A percentile compares a stretch with the other conserved stretches of the same genome.
phyloP scores from a whole-genome alignment of 2,329 filamentous ascomycete genomes.

The Neofusicoccum sp. region DNA sequence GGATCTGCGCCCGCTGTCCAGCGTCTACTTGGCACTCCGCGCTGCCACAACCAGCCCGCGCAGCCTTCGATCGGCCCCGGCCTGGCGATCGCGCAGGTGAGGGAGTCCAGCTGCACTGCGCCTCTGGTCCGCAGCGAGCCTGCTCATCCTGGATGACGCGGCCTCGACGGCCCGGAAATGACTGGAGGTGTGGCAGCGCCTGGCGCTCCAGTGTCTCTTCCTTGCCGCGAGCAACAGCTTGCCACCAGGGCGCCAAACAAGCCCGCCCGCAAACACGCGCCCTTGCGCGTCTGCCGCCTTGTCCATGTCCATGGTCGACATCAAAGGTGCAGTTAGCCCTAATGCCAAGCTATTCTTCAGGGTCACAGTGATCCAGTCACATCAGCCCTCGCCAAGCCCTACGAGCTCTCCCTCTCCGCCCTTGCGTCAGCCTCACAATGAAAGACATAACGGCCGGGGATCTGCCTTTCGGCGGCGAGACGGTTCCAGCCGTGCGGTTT shows the following conservation, averaged over 20 bases:
- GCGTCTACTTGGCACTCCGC: slow-evolving; percentile 9
- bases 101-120: slow-evolving; percentile 5
- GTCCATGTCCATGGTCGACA: not conserved
- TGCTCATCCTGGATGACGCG: slow-evolving; percentile 1
- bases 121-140: not conserved
- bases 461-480: slow-evolving; percentile 4
- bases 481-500: slow-evolving; percentile 11
- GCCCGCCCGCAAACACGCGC: not conserved
- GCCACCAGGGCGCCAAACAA: not conserved
- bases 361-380: slow-evolving; percentile 2
- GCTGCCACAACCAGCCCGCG: not conserved
- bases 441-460: slow-evolving; percentile 19
- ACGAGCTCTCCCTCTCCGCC: slow-evolving; percentile 16
- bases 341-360: slow-evolving; percentile 22
- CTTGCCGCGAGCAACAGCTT: not conserved
- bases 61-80: not conserved
- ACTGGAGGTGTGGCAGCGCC: not conserved
- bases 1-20: not conserved
- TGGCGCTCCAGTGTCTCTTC: slow-evolving; percentile 10
- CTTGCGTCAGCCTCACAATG: slow-evolving; percentile 22
- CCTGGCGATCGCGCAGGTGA: not conserved
- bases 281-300: not conserved
- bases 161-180: slow-evolving; percentile 11
- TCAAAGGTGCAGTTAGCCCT: slow-evolving; percentile 3
- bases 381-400: slow-evolving; percentile 18